phyloP scores from a whole-genome alignment of 345 rosid species.

The Microcos paniculata region DNA sequence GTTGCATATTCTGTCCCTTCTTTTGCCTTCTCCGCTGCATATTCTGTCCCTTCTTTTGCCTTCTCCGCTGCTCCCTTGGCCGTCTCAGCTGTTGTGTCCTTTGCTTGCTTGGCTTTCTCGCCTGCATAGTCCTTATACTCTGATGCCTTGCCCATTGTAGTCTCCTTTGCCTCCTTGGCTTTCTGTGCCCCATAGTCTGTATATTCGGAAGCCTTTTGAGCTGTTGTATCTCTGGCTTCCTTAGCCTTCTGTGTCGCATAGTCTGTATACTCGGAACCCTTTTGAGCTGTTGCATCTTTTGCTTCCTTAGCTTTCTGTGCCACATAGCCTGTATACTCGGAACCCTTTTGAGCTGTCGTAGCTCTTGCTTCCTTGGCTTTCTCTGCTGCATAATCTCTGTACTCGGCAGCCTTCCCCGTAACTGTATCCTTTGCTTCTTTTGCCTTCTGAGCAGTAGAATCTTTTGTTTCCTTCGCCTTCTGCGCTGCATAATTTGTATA shows the following conservation, averaged over 20 bases:
- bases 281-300: constrained; percentile 27
- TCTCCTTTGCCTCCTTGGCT: constrained; percentile 35
- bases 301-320: constrained; percentile 25
- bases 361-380: constrained; percentile 24
- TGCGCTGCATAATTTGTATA: constrained; percentile 22
- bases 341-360: constrained; percentile 25
- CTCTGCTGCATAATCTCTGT: constrained; percentile 18
- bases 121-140: constrained; percentile 46
- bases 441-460: constrained; percentile 16
- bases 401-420: constrained; percentile 8
- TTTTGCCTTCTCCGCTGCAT: constrained; percentile 15
- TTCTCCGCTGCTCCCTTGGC: constrained; percentile 25
- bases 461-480: background rate
- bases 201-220: constrained; percentile 22
- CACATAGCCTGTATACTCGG: constrained; percentile 27
- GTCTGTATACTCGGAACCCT: constrained; percentile 24
- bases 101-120: constrained; percentile 56
- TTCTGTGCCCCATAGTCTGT: constrained; percentile 28
- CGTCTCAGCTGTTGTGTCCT: constrained; percentile 31
- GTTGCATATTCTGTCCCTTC: constrained; percentile 27
- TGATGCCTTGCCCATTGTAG: constrained; percentile 27
- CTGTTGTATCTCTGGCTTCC: background rate
- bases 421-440: constrained; percentile 18
- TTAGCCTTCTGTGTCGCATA: background rate
- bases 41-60: constrained; percentile 8